Percentiles rank a stretch among this genome's conserved stretches.
These are phyloP conservation scores for Alternaria solani DNA, from an alignment of 2,329 filamentous ascomycete genomes.

Conservation along the genomic window DNA sequence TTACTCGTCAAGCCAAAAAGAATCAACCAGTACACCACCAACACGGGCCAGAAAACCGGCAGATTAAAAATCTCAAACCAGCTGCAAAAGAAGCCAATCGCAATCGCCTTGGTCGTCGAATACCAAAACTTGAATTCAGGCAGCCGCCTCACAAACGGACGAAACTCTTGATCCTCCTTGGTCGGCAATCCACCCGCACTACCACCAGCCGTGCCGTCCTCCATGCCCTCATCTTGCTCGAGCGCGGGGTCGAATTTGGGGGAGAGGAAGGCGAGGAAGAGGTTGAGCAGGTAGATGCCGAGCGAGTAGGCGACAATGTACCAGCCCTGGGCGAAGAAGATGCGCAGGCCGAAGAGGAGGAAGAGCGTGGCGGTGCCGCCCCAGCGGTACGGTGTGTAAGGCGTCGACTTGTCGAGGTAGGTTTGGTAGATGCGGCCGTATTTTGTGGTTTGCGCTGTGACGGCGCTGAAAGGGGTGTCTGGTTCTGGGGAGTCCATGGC, in stretches of 20 bases:
- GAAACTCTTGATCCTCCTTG: slow-evolving; percentile 96
- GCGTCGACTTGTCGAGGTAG: slow-evolving; percentile 91
- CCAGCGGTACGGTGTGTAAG: slow-evolving; percentile 91
- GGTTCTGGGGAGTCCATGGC: slow-evolving; percentile 86
- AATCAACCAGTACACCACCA: slow-evolving; percentile 99
- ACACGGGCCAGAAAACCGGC: slow-evolving; percentile 97
- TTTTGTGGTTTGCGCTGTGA: slow-evolving; percentile 83
- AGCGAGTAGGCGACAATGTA: slow-evolving; percentile 99
- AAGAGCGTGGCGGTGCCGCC: slow-evolving; percentile 79
- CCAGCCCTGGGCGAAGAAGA: slow-evolving; percentile 94
- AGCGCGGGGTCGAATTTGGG: slow-evolving; percentile 99
- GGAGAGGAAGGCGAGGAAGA: slow-evolving; percentile 97
- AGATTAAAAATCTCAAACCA: slow-evolving; percentile 97
- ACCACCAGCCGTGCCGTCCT: slow-evolving; percentile 73
- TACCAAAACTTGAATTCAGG: slow-evolving; percentile 99
- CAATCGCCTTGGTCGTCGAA: slow-evolving; percentile 85
- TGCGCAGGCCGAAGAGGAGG: slow-evolving; percentile 83
- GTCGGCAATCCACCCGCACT: slow-evolving; percentile 72
- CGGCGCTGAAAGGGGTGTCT: slow-evolving; percentile 91
- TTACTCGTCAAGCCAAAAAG: slow-evolving; percentile 93
- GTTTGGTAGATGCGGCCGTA: slow-evolving; percentile 86
- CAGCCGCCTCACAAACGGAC: slow-evolving; percentile 92
- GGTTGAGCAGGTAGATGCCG: slow-evolving; percentile 97
- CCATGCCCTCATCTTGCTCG: slow-evolving; percentile 94
- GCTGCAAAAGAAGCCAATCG: slow-evolving; percentile 83